Percentiles rank a stretch among this genome's conserved stretches.
Evolutionary conservation across 2,329 filamentous ascomycete species (phyloP).

Genomic region (Akanthomyces dipterigenus): DNA sequence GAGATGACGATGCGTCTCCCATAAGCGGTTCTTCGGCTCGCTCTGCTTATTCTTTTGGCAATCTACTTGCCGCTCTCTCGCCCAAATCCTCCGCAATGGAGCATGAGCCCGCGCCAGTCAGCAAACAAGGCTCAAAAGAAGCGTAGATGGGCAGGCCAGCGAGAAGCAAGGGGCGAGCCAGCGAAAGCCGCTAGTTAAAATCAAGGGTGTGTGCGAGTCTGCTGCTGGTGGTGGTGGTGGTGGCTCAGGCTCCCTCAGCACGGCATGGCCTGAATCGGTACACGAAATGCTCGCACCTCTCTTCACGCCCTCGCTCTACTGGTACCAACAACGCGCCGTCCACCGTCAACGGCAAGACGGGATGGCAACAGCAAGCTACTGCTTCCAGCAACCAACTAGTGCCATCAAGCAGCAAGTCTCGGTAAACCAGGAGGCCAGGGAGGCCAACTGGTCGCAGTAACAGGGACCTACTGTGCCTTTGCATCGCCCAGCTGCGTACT

Average conservation of each 20-base stretch:
- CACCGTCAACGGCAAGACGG: too few relatives aligned
- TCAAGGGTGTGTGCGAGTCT: not conserved
- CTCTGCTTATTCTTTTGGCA: not conserved
- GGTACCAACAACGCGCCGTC: too few relatives aligned
- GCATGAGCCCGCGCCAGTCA: not conserved
- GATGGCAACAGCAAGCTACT: not conserved
- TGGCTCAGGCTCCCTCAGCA: not conserved
- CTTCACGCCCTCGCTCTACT: too few relatives aligned
- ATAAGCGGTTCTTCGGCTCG: not conserved
- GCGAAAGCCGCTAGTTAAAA: constrained; percentile 7
- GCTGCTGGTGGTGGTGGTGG: not conserved
- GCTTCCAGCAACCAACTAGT: too few relatives aligned
- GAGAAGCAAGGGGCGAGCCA: not conserved
- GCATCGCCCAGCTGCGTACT: not conserved
- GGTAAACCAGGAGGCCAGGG: too few relatives aligned
- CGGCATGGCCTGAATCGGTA: not conserved
- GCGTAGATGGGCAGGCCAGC: not conserved
- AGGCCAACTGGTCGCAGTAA: not conserved
- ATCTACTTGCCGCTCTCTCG: not conserved
- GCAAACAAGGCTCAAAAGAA: constrained; percentile 9
- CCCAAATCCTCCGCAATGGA: not conserved
- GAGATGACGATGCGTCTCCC: not conserved
- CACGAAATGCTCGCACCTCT: not conserved
- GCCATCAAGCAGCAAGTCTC: too few relatives aligned
- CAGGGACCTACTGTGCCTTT: not conserved